phyloP scores from a whole-genome alignment of 148 eudicot species.

The Camellia granthamiana region DNA sequence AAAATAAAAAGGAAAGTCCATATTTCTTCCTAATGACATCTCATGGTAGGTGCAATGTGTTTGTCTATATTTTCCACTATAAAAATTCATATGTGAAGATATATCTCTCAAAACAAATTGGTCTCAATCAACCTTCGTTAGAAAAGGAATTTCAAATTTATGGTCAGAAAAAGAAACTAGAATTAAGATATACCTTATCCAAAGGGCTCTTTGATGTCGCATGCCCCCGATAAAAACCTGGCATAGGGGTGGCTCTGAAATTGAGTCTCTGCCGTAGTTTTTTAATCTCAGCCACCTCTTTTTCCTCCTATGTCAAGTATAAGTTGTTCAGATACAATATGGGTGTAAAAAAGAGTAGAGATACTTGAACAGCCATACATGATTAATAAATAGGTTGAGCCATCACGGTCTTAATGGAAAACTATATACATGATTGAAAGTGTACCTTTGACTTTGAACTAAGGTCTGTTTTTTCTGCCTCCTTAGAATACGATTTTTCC shows the following conservation, averaged over 20 bases:
- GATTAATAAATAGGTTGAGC: neutral
- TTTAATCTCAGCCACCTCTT: slow-evolving; percentile 31
- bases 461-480: slow-evolving; percentile 32
- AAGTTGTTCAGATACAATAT: slow-evolving; percentile 1
- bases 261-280: slow-evolving; percentile 30
- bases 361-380: neutral
- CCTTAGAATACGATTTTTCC: slow-evolving; percentile 41
- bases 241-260: slow-evolving; percentile 45
- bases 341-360: neutral
- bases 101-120: neutral
- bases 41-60: neutral
- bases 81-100: neutral
- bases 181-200: slow-evolving; percentile 36
- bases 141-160: neutral
- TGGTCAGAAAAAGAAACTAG: neutral
- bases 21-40: neutral
- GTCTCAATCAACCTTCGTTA: neutral
- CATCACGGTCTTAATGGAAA: neutral
- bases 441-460: slow-evolving; percentile 48
- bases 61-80: neutral
- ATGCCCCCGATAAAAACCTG: slow-evolving; percentile 39
- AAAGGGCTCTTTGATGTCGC: slow-evolving; percentile 30
- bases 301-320: slow-evolving; percentile 39
- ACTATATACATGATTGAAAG: neutral
- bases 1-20: neutral